Conservation (phyloP, 257 asterid genomes). For the Verbena officinalis region DNA sequence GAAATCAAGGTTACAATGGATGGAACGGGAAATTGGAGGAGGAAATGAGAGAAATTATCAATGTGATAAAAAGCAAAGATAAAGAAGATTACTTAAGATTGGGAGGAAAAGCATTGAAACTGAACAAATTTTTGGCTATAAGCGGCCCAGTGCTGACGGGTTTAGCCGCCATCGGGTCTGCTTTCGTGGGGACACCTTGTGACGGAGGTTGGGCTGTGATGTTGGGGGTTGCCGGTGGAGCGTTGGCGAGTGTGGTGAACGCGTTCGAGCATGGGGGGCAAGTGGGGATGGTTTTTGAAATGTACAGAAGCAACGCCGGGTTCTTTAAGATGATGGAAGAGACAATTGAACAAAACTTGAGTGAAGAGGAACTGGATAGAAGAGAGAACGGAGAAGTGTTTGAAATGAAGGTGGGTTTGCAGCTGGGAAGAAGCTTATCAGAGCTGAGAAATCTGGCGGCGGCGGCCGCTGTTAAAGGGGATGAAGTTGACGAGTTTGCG, state of each 20-base stretch:
- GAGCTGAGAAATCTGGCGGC: constrained; percentile 50
- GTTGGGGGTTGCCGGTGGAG: constrained; percentile 58
- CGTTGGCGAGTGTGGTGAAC: constrained; percentile 67
- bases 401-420: constrained; percentile 60
- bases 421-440: constrained; percentile 63
- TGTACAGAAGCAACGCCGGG: constrained; percentile 81
- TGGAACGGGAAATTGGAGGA: constrained; percentile 52
- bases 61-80: constrained; percentile 43
- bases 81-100: constrained; percentile 49
- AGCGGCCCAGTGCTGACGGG: constrained; percentile 66
- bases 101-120: constrained; percentile 51
- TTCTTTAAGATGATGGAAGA: constrained; percentile 67
- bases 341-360: constrained; percentile 52
- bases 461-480: constrained; percentile 29
- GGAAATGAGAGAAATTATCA: constrained; percentile 49
- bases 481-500: constrained; percentile 44
- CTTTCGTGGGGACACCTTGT: constrained; percentile 36
- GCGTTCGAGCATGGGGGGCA: constrained; percentile 74
- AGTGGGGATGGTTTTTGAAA: constrained; percentile 83
- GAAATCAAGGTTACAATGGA: constrained; percentile 27
- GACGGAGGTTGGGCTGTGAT: constrained; percentile 41
- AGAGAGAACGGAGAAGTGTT: constrained; percentile 69
- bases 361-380: constrained; percentile 41
- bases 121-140: constrained; percentile 50
- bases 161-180: constrained; percentile 59